phyloP scores from a whole-genome alignment of 2,329 filamentous ascomycete species.

The Zelopaecilomyces penicillatus region DNA sequence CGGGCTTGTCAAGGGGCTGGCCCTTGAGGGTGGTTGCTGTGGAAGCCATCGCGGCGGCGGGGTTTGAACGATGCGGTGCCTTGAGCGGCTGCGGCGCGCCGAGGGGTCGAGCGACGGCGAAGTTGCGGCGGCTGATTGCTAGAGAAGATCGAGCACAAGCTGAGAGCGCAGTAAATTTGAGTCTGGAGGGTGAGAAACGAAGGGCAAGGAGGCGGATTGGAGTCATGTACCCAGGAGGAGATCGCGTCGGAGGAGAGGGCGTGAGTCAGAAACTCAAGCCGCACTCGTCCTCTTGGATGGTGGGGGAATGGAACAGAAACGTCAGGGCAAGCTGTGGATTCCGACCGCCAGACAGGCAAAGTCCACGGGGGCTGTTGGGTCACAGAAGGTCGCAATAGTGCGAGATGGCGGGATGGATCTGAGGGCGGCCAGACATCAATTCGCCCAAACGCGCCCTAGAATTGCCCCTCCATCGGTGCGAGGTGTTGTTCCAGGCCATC shows the following conservation, averaged over 20 bases:
- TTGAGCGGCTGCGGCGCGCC: slow-evolving; percentile 21
- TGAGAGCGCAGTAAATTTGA: slow-evolving; percentile 6
- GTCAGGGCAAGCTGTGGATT: slow-evolving; percentile 5
- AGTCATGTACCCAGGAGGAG: slow-evolving; percentile 18
- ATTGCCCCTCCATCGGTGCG: too few relatives aligned
- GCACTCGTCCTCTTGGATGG: slow-evolving; percentile 15
- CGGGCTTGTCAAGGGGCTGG: slow-evolving; percentile 74
- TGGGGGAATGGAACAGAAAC: slow-evolving; percentile 8
- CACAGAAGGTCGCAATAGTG: too few relatives aligned
- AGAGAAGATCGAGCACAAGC: slow-evolving; percentile 10
- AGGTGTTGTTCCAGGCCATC: too few relatives aligned
- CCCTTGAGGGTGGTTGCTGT: slow-evolving; percentile 73
- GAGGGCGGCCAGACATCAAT: too few relatives aligned
- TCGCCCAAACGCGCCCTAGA: too few relatives aligned
- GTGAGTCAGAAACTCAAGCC: slow-evolving; percentile 20
- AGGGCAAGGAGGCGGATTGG: slow-evolving; percentile 14
- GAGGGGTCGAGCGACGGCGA: slow-evolving; percentile 22
- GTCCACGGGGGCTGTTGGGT: too few relatives aligned
- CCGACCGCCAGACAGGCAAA: not conserved
- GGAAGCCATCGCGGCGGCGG: slow-evolving; percentile 33
- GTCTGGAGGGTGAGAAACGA: slow-evolving; percentile 7
- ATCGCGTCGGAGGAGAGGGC: slow-evolving; percentile 12
- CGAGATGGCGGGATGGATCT: too few relatives aligned
- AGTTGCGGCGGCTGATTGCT: slow-evolving; percentile 16
- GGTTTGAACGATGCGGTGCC: slow-evolving; percentile 15